These are phyloP conservation scores for Umbelopsis sp. DNA, from an alignment of 192 early-diverging fungal genomes.

Conservation along the genomic window DNA sequence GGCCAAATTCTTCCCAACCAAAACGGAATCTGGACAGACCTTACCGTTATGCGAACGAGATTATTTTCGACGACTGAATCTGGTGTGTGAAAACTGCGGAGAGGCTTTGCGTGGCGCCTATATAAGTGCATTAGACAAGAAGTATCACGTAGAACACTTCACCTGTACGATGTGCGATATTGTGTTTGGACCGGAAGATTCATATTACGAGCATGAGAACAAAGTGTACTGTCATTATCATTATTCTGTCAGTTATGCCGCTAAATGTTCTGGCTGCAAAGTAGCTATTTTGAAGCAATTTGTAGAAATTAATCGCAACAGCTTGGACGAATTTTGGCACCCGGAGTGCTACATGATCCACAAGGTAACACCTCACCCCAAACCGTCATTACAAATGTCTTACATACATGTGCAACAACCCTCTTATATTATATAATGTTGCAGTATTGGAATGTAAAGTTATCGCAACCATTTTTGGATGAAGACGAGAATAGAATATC, in stretches of 20 bases:
- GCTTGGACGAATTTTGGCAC: constrained; percentile 90
- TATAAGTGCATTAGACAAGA: constrained; percentile 89
- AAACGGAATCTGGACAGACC: constrained; percentile 54
- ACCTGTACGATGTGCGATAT: constrained; percentile 91
- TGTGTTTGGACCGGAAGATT: constrained; percentile 93
- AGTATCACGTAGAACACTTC: constrained; percentile 98
- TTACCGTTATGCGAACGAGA: constrained; percentile 84
- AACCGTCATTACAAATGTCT: not conserved
- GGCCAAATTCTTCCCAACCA: constrained; percentile 84
- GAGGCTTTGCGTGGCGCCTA: constrained; percentile 88
- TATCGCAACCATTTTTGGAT: constrained; percentile 24
- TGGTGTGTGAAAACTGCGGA: constrained; percentile 86
- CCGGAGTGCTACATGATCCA: constrained; percentile 99
- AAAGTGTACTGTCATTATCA: constrained; percentile 94
- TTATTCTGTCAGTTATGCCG: constrained; percentile 88
- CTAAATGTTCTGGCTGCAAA: constrained; percentile 95
- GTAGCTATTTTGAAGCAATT: constrained; percentile 96
- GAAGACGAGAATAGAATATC: constrained; percentile 16
- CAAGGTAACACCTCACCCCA: constrained; percentile 61
- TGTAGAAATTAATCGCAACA: constrained; percentile 87
- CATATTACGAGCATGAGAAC: constrained; percentile 94
- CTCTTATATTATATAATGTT: not conserved
- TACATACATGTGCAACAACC: constrained; percentile 28
- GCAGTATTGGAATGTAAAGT: constrained; percentile 31
- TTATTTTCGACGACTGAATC: constrained; percentile 83